phyloP scores from a whole-genome alignment of 768 basidiomycete species.

The Trametes punicea region DNA sequence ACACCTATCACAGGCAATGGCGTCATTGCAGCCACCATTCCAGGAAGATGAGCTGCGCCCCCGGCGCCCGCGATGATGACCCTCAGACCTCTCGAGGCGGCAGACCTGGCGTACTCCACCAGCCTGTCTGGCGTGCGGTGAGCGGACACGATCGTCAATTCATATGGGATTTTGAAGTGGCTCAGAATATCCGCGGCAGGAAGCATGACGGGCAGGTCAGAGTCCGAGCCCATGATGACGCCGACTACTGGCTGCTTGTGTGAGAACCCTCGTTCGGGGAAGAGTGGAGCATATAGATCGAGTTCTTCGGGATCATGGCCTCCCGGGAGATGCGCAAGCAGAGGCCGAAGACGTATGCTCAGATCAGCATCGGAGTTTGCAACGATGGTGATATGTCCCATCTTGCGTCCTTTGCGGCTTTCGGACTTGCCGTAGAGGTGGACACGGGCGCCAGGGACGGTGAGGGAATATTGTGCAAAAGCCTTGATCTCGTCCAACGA shows the following conservation, averaged over 20 bases:
- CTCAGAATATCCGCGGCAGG: constrained; percentile 84
- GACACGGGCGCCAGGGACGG: constrained; percentile 69
- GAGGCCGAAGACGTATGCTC: constrained; percentile 61
- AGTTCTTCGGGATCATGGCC: constrained; percentile 40
- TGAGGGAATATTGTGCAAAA: constrained; percentile 58
- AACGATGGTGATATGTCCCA: constrained; percentile 95
- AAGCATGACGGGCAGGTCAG: constrained; percentile 92
- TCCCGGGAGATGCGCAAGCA: constrained; percentile 63
- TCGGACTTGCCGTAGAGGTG: constrained; percentile 96
- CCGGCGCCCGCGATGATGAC: constrained; percentile 94
- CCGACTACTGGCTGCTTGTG: constrained; percentile 77
- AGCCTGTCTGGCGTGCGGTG: constrained; percentile 91
- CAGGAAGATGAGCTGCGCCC: constrained; percentile 97
- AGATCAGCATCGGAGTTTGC: constrained; percentile 79
- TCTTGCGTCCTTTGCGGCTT: constrained; percentile 88
- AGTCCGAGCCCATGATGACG: constrained; percentile 98
- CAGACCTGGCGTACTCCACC: constrained; percentile 76
- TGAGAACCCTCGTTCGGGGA: constrained; percentile 49
- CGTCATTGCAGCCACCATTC: constrained; percentile 97
- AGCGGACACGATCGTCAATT: constrained; percentile 93
- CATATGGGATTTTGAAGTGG: constrained; percentile 81
- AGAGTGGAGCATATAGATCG: constrained; percentile 48
- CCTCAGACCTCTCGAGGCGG: constrained; percentile 61
- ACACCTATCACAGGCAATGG: constrained; percentile 92
- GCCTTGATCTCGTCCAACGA: constrained; percentile 56